Conservation (phyloP, 768 basidiomycete species). For the Sarcodon sp. region DNA sequence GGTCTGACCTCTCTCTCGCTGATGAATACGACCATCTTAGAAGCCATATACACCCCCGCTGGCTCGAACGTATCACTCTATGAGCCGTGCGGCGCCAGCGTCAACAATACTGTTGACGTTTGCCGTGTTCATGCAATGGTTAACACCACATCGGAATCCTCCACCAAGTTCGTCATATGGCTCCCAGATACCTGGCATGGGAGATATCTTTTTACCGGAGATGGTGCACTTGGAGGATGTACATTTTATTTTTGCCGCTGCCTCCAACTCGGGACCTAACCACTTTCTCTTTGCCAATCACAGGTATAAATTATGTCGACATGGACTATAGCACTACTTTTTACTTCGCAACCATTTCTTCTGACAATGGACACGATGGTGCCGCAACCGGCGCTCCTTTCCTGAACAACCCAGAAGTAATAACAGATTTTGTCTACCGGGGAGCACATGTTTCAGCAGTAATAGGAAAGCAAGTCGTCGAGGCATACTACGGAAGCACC, state of each 20-base stretch:
- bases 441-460: background rate
- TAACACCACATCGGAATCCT: background rate
- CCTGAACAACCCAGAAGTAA: background rate
- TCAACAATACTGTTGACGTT: background rate
- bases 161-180: background rate
- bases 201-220: background rate
- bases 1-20: background rate
- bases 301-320: background rate
- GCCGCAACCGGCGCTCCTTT: background rate
- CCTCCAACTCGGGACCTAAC: background rate
- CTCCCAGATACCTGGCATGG: background rate
- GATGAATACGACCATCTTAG: background rate
- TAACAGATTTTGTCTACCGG: background rate
- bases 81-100: background rate
- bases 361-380: background rate
- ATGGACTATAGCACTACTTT: background rate
- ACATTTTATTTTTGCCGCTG: background rate
- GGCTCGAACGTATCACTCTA: background rate
- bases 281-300: background rate
- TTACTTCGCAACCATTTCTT: background rate
- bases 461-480: background rate
- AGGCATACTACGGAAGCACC: background rate
- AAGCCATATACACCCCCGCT: background rate
- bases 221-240: background rate
- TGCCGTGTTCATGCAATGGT: background rate